A percentile compares a stretch with the other conserved stretches of the same genome.
Conservation (phyloP, 768 basidiomycete genomes). For the Boletus rubropictus region DNA sequence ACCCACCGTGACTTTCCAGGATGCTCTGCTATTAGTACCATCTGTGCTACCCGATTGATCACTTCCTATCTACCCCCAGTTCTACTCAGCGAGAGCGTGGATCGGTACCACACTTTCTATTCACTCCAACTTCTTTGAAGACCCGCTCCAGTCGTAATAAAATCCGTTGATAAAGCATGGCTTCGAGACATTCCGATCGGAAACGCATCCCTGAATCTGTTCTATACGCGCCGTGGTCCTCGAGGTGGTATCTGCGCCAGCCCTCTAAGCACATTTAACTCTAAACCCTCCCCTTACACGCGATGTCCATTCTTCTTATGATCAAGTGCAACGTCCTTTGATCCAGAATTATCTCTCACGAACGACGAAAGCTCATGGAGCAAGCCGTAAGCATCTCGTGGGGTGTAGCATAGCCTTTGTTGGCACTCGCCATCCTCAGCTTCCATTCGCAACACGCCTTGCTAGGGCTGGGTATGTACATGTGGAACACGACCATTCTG, state of each 20-base stretch:
- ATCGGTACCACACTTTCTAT: neutral
- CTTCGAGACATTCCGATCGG: neutral
- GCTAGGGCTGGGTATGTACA: neutral
- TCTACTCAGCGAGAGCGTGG: neutral
- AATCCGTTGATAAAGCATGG: neutral
- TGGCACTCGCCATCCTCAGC: neutral
- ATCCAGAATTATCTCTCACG: neutral
- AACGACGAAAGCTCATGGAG: neutral
- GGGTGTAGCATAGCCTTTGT: neutral
- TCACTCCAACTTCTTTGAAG: neutral
- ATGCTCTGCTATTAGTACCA: neutral
- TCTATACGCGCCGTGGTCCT: neutral
- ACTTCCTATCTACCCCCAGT: neutral
- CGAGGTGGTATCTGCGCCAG: neutral
- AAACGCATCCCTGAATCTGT: neutral
- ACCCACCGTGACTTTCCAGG: neutral
- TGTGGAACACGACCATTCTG: too few relatives aligned
- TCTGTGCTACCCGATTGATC: too few relatives aligned
- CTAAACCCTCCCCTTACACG: neutral
- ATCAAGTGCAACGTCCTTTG: too few relatives aligned
- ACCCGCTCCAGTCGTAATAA: neutral
- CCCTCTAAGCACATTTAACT: too few relatives aligned
- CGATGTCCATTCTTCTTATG: neutral
- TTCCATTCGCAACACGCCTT: neutral
- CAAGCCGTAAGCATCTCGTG: neutral